These are phyloP conservation scores for Dunaliella salina DNA, from an alignment of 163 green algal genomes.

Conservation along the genomic window DNA sequence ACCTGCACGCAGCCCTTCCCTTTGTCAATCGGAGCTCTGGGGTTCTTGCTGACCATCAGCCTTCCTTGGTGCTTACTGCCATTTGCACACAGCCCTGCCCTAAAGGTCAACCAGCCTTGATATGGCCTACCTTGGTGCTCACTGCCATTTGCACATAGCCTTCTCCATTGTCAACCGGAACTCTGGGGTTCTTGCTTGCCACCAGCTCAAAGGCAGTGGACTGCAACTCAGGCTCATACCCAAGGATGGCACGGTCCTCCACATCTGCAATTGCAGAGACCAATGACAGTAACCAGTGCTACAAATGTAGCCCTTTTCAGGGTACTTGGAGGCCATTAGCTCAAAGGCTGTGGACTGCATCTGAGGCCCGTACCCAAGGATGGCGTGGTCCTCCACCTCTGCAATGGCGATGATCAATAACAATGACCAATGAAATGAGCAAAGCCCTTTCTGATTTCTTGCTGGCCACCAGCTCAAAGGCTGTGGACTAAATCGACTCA, in stretches of 20 bases:
- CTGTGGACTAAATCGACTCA: not conserved
- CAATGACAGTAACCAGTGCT: too few relatives aligned
- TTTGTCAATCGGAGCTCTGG: too few relatives aligned
- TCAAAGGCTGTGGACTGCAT: not conserved
- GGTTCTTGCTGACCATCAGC: not conserved
- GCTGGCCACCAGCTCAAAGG: not conserved
- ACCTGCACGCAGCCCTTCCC: not conserved
- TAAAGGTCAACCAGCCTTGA: not conserved
- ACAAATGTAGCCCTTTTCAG: too few relatives aligned
- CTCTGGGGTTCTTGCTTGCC: not conserved
- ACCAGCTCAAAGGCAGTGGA: not conserved
- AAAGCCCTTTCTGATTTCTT: too few relatives aligned
- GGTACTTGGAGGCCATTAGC: not conserved
- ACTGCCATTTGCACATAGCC: not conserved
- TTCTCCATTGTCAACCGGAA: not conserved
- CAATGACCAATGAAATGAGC: too few relatives aligned
- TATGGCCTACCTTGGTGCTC: not conserved
- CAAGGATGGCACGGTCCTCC: not conserved
- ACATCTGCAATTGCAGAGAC: too few relatives aligned
- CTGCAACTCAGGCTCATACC: not conserved
- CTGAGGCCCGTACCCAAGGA: not conserved
- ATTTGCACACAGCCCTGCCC: not conserved
- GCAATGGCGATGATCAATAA: too few relatives aligned
- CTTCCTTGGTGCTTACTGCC: not conserved
- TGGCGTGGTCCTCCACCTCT: too few relatives aligned